Evolutionary conservation across 129 eudicot species (phyloP), one percentile per base, ranked within the genome.

Genomic region (Solidago caesia): DNA sequence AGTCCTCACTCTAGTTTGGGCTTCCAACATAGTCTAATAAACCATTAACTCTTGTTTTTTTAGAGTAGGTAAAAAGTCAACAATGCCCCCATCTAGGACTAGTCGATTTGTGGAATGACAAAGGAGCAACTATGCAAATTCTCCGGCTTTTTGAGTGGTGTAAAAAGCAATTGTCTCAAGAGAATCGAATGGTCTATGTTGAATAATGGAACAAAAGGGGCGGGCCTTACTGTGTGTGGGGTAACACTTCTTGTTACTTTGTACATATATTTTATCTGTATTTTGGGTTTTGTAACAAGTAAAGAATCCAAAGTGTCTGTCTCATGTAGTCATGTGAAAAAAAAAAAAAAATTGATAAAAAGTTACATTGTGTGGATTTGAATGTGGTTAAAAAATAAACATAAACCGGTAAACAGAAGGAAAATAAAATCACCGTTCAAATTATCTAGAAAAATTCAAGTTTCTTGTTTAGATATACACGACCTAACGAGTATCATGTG

Each of bases 291-390:
- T 10, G 9, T 0, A 48, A 33, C 43, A 49, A 45, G 60, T 78
- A 71, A 78, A 56, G 82, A 71, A 79, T 79, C 82, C 78, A 64
- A 79, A 13, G 78, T 64, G 25, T 68, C 25, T 60, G 59, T 44
- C 26, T 63, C 71, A 33, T 62, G 5, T 48, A n/a, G 51, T 63
- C 3, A 2, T 63, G 3, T 8, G 9, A 1, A 39, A 14, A 33
- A 33, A 1, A 1, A 33, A 33, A 0, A 1, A 33, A 33, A 33
- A 33, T 33, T 33, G 39, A 1, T 33, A 33, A 33, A 33, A 33
- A 1, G 3, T 33, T 33, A 33, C 39, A 33, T 33, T 33, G 3
- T 33, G 39, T 33, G 39, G 39, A 33, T 33, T 33, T 1, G 39
- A 33, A 33, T 67, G 8, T 9, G 25, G n/a, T 27, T 69, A 12